These are phyloP conservation scores for Nakataea oryzae DNA, from an alignment of 2,329 filamentous ascomycete species.

Conservation along the genomic window DNA sequence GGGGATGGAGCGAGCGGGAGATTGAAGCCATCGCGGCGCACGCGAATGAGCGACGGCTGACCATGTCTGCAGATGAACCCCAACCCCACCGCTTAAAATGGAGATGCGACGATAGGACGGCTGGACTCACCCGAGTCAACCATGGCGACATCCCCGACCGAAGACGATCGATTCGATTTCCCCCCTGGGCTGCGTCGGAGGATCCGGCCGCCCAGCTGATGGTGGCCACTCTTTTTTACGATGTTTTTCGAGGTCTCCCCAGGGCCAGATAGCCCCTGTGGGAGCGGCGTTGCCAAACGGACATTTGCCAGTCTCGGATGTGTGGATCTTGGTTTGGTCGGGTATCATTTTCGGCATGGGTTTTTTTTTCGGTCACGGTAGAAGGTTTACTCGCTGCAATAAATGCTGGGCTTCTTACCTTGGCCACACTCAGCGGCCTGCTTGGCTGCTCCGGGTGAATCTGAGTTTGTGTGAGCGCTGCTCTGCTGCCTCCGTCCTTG, in stretches of 20 bases:
- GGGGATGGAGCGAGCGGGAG: not conserved
- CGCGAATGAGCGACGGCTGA: not conserved
- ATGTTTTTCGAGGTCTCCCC: not conserved
- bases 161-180: not conserved
- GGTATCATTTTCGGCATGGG: constrained; percentile 2
- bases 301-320: not conserved
- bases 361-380: constrained; percentile 3
- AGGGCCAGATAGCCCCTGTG: not conserved
- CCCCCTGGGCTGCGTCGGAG: not conserved
- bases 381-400: constrained; percentile 3
- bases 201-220: not conserved
- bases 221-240: not conserved
- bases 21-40: not conserved
- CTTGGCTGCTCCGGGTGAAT: not conserved
- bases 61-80: constrained; percentile 11
- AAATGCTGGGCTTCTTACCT: constrained; percentile 2
- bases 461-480: not conserved
- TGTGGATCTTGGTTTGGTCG: not conserved
- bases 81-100: constrained; percentile 11
- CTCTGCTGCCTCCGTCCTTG: not conserved
- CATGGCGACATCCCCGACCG: constrained; percentile 2
- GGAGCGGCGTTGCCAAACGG: not conserved
- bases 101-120: not conserved
- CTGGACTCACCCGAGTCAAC: not conserved
- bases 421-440: not conserved